Base-by-base conservation (phyloP, 2,329 filamentous ascomycete genomes). In the Elsinoe arachidis region DNA sequence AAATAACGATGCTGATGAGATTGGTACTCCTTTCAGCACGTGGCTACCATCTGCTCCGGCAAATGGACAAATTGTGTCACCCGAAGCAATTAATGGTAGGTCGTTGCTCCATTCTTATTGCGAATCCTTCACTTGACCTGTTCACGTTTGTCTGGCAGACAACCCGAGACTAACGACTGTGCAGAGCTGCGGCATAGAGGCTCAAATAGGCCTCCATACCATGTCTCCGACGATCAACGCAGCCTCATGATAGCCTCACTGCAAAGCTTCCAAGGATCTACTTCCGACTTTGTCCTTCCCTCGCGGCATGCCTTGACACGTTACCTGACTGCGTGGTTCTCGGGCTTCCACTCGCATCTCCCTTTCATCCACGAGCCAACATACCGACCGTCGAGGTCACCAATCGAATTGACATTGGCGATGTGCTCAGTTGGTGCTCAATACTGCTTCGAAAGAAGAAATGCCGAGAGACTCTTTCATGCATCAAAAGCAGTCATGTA, bases 351-450 rank as follows among this genome's bases (percentile, higher is more conserved):
- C 14, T 66, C 65, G 10, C 68, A 70, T 53, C 67, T 68, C 14
- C 68, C 68, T 0, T 69, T 69, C 56, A 66, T 70, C 12, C 67
- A 70, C 41, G 59, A 61, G 38, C 66, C 68, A 3, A 70, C 67
- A 7, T 70, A 67, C 39, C 63, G 66, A 34, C 65, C 66, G 12
- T 65, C 64, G 37, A 63, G 62, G 38, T 68, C 67, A 9, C 67
- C 68, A 2, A 49, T 68, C 17, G 67, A 69, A 47, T 62, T 70
- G 5, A 67, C 67, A 1, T 59, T 70, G 5, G 63, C 66, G 3
- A 69, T 70, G 63, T 66, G 65, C 43, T 65, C 67, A 12, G 64
- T 66, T 14, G 68, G 68, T 6, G 68, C 68, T 10, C 67, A 69
- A 41, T 69, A 69, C 44, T 67, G 68, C 43, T 70, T 70, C 34